Conservation (phyloP, 495 filamentous ascomycete species). For the Penicillium samsonianum region DNA sequence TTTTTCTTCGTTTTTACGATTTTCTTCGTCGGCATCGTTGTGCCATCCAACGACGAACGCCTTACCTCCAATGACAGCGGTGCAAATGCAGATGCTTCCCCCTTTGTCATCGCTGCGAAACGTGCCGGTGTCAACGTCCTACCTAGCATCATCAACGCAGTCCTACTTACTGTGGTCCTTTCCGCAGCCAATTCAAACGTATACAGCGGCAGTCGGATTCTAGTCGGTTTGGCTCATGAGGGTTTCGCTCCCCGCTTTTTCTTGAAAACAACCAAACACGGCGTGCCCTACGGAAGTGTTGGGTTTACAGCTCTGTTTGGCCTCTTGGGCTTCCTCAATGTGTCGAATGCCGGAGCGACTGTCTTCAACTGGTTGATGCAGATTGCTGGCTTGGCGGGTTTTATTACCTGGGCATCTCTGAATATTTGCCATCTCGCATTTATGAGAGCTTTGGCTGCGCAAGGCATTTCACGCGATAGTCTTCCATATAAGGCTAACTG, state of each 20-base stretch:
- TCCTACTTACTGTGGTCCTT: slow-evolving; percentile 64
- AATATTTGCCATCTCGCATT: slow-evolving; percentile 57
- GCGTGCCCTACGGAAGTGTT: slow-evolving; percentile 49
- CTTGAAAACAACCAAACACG: slow-evolving; percentile 38
- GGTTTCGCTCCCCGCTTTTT: slow-evolving; percentile 57
- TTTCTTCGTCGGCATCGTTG: slow-evolving; percentile 69
- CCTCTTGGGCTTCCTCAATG: slow-evolving; percentile 46
- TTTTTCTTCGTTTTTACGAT: slow-evolving; percentile 68
- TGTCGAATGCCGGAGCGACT: slow-evolving; percentile 33
- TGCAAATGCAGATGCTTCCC: slow-evolving; percentile 56
- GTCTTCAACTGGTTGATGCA: slow-evolving; percentile 60
- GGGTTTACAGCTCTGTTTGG: slow-evolving; percentile 45
- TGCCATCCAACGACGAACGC: slow-evolving; percentile 48
- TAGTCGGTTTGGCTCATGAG: slow-evolving; percentile 59
- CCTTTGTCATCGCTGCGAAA: slow-evolving; percentile 61
- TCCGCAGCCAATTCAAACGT: slow-evolving; percentile 75
- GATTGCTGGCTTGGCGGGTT: slow-evolving; percentile 59
- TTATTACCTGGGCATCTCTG: slow-evolving; percentile 60
- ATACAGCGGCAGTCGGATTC: slow-evolving; percentile 66
- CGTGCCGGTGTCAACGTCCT: slow-evolving; percentile 62
- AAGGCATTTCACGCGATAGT: slow-evolving; percentile 47
- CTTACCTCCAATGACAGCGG: slow-evolving; percentile 41
- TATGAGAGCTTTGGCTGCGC: slow-evolving; percentile 52
- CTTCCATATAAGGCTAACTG: slow-evolving; percentile 54
- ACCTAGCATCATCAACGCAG: slow-evolving; percentile 72